Base-by-base conservation (phyloP, 345 rosid species). In the Dipteronia dyeriana region DNA sequence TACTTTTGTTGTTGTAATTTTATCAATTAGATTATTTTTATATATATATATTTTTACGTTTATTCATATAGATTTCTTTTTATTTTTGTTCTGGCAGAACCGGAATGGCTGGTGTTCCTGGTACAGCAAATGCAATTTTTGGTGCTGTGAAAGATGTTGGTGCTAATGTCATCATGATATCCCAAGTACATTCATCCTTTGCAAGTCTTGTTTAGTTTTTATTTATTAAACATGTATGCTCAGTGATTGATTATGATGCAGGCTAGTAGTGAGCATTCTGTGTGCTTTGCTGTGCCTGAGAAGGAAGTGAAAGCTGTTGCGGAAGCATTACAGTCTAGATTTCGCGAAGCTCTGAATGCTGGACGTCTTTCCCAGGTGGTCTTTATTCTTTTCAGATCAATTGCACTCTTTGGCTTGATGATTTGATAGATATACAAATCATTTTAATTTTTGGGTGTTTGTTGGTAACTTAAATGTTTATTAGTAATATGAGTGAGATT, bases 81-180 rank as follows among this genome's bases (percentile, higher is more conserved):
- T 49, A 1, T 65, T 70, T 75, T 70, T 76, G 38, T 79, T 71
- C 43, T 78, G 74, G 79, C 81, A 96, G 99, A 79, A 96, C 99
- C 81, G 98, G 99, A 86, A 90, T 96, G 99, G 98, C 96, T 82
- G 99, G 99, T 82, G 93, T 97, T 84, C 99, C 99, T 39, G 99
- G 99, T 84, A 97, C 99, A 51, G 94, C 97, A 38, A 91, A 90
- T 84, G 92, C 88, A 67, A 97, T 97, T 87, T 97, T 97, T 85
- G 87, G 96, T 75, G 90, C 91, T 47, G 98, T 90, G 83, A 94
- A 94, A 84, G 99, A 92, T 80, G 99, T 97, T 70, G 98, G 98
- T 79, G 99, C 99, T 75, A 97, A 97, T 80, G 99, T 94, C 66
- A 94, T 97, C 81, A 94, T 94, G 98, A 97, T 97, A 83, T 97